phyloP scores from a whole-genome alignment of 2,329 filamentous ascomycete species.

The Botrytis byssoidea region DNA sequence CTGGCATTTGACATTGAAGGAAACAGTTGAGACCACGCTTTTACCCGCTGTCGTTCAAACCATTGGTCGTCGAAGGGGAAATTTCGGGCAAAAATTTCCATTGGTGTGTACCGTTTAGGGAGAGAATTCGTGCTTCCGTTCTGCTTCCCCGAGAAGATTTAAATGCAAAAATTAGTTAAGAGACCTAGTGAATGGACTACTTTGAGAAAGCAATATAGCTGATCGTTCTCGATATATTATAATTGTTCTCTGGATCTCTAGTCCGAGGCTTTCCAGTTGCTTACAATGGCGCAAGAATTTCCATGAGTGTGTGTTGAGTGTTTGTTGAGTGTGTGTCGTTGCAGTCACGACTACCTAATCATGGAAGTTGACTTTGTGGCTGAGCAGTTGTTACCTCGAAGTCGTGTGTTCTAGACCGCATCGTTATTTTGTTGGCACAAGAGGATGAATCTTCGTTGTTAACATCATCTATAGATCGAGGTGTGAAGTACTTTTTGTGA shows the following conservation, averaged over 20 bases:
- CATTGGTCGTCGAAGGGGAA: not conserved
- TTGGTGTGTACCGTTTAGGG: not conserved
- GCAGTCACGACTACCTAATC: not conserved
- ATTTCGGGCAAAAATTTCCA: too few relatives aligned
- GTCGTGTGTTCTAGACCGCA: not conserved
- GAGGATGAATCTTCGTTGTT: not conserved
- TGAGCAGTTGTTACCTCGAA: not conserved
- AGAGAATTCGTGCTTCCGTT: not conserved
- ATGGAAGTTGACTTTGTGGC: not conserved
- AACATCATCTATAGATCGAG: not conserved
- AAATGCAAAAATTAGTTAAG: too few relatives aligned
- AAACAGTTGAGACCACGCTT: not conserved
- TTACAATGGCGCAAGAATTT: not conserved
- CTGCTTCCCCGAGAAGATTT: not conserved
- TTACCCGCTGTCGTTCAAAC: not conserved
- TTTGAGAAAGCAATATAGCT: not conserved
- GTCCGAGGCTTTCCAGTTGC: too few relatives aligned
- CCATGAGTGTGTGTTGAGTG: not conserved
- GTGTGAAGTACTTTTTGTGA: not conserved
- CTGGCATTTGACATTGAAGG: too few relatives aligned
- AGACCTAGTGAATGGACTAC: not conserved
- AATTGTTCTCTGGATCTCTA: not conserved
- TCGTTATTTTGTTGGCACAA: not conserved
- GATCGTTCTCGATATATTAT: not conserved
- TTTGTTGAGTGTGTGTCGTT: not conserved